Evolutionary conservation across 1,139 yeast genomes (phyloP), one percentile per base, ranked within the genome.

Genomic region (Debaryomyces singareniensis): DNA sequence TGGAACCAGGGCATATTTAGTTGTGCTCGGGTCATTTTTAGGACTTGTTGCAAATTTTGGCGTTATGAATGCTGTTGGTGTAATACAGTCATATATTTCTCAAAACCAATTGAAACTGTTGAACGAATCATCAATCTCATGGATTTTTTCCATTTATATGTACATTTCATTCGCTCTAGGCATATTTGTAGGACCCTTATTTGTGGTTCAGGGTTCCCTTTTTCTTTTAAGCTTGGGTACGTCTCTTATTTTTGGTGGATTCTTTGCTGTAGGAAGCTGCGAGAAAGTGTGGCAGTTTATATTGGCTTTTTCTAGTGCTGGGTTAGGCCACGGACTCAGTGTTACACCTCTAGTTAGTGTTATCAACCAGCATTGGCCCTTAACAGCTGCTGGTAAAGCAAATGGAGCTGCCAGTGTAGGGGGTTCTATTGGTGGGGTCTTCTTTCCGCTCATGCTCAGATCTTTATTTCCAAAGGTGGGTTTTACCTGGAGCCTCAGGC

Each of bases 61-160:
- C 1, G 36, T 57, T 4, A 27, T 59, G 23, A 59, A 60, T 28
- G 44, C 62, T 5, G 45, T 59, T n/a, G 67, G 67, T 20, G 61
- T 61, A 16, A 55, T 60, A 20, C 64, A 60, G 35, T 46, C 62
- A 3, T 58, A 59, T 31, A 42, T 60, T 5, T 47, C 63, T 4
- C 41, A 44, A 14, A 63, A 59, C 39, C 66, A 59, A 36, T 42
- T 60, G 27, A 47, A 47, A 2, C 39, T 36, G 20, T 44, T 45
- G 6, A 16, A 33, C 16, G 36, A 49, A 4, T 38, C 48, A 6
- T 41, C 50, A 2, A 30, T 45, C 29, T 55, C 66, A 5, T 61
- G 68, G 69, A 55, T 62, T 16, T 62, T 62, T 32, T 59, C 68
- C 14, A 48, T 62, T 22, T 60, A 56, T 35, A 39, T 58, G 34